phyloP scores from a whole-genome alignment of 2,329 filamentous ascomycete genomes.

The Fusarium xylarioides region DNA sequence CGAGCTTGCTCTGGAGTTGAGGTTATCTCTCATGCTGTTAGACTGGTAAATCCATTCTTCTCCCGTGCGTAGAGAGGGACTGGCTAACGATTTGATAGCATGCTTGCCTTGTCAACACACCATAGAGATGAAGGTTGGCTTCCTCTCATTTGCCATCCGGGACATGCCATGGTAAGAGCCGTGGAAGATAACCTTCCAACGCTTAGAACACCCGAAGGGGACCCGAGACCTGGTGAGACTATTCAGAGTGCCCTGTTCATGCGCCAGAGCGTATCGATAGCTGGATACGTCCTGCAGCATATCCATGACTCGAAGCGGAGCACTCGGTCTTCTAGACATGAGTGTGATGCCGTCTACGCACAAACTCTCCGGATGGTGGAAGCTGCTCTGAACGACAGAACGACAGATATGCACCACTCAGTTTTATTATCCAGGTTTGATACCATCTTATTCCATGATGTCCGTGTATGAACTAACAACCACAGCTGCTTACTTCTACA shows the following conservation, averaged over 20 bases:
- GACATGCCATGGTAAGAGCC: not conserved
- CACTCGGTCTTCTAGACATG: not conserved
- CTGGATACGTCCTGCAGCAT: not conserved
- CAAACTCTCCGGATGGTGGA: not conserved
- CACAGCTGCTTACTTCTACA: not conserved
- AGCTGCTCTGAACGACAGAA: rapidly evolving
- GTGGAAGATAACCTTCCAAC: not conserved
- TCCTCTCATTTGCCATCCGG: not conserved
- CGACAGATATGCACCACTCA: not conserved
- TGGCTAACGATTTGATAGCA: not conserved
- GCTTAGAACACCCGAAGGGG: not conserved
- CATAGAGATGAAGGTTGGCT: not conserved
- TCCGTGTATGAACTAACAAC: not conserved
- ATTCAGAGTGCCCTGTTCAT: not conserved
- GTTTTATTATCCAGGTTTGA: not conserved
- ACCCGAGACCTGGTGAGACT: not conserved
- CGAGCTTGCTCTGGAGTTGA: not conserved
- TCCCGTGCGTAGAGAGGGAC: not conserved
- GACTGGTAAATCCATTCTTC: not conserved
- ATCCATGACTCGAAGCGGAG: not conserved
- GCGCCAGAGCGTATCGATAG: not conserved
- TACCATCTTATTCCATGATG: not conserved
- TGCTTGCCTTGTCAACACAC: not conserved
- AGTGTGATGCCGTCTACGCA: not conserved
- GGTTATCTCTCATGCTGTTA: not conserved